Evolutionary conservation across 768 basidiomycete genomes (phyloP).

Genomic region (Collybia sp.): DNA sequence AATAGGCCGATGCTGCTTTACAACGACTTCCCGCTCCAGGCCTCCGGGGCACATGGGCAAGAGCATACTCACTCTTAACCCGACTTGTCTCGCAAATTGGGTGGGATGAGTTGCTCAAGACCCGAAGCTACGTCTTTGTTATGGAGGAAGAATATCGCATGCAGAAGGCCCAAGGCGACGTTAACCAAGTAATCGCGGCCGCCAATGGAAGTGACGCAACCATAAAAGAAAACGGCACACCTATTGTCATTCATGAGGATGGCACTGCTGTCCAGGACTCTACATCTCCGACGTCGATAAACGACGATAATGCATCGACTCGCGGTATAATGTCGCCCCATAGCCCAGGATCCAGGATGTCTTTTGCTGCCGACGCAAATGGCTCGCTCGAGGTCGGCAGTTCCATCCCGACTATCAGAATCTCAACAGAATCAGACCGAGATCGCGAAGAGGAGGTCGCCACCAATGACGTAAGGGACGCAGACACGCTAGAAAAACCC

Average conservation of each 20-base stretch:
- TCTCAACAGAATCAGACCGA: slow-evolving; percentile 68
- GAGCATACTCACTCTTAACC: slow-evolving; percentile 88
- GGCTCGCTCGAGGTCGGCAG: slow-evolving; percentile 16
- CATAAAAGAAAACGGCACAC: slow-evolving; percentile 25
- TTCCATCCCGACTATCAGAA: slow-evolving; percentile 62
- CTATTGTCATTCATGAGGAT: slow-evolving; percentile 59
- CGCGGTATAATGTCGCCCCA: slow-evolving; percentile 50
- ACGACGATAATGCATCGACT: slow-evolving; percentile 73
- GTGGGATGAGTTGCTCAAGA: slow-evolving; percentile 97
- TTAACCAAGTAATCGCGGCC: slow-evolving; percentile 33
- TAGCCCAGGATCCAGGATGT: slow-evolving; percentile 10
- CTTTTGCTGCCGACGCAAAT: slow-evolving; percentile 21
- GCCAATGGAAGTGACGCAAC: slow-evolving; percentile 14
- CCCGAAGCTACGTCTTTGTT: slow-evolving; percentile 92
- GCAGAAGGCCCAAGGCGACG: slow-evolving; percentile 83
- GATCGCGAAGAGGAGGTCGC: slow-evolving; percentile 30
- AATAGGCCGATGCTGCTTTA: slow-evolving; percentile 85
- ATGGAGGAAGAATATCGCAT: slow-evolving; percentile 99
- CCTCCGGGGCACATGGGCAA: slow-evolving; percentile 92
- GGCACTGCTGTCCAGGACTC: slow-evolving; percentile 37
- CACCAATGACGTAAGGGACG: slow-evolving; percentile 24
- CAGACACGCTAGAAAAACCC: slow-evolving; percentile 37
- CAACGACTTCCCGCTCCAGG: slow-evolving; percentile 94
- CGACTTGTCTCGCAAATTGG: slow-evolving; percentile 92
- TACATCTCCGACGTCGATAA: slow-evolving; percentile 10